These are phyloP conservation scores for Cyclaneusma minus DNA, from an alignment of 2,329 filamentous ascomycete species.

Conservation along the genomic window DNA sequence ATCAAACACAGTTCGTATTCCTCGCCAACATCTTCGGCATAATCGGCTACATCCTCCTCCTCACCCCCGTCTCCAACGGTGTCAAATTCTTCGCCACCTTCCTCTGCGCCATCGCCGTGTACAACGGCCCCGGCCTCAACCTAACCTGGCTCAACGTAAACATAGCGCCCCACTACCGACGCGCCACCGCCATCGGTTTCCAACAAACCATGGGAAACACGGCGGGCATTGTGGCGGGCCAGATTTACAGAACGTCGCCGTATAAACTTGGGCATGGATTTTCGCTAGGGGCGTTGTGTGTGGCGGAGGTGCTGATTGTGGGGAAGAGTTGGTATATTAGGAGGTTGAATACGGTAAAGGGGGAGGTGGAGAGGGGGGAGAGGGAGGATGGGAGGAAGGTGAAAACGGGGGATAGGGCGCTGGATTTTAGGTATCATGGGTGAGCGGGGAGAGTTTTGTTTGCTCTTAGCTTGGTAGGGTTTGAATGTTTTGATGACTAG, in stretches of 20 bases:
- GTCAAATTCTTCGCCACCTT: conserved; percentile 34
- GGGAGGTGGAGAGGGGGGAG: conserved; percentile 24
- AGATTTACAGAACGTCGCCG: conserved; percentile 15
- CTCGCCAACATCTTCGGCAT: conserved; percentile 26
- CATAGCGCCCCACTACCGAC: conserved; percentile 27
- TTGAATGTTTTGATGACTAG: too few species aligned
- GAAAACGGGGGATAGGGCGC: conserved; percentile 27
- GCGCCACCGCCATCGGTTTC: conserved; percentile 29
- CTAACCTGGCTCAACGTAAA: conserved; percentile 30
- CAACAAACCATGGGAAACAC: conserved; percentile 29
- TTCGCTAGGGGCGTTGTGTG: conserved; percentile 6
- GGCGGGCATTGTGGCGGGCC: conserved; percentile 25
- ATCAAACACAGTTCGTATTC: conserved; percentile 20
- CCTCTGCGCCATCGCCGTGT: conserved; percentile 29
- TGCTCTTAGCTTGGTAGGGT: too few species aligned
- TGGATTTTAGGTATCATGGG: conserved; percentile 33
- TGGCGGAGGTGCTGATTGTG: conserved; percentile 18
- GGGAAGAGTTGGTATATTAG: conserved; percentile 26
- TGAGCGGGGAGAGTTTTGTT: too few species aligned
- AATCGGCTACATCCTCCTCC: conserved; percentile 31
- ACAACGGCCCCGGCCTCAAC: conserved; percentile 30
- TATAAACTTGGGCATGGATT: conserved; percentile 11
- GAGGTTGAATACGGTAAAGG: conserved; percentile 23
- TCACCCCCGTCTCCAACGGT: conserved; percentile 17
- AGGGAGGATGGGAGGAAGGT: conserved; percentile 27